A percentile compares a stretch with the other conserved stretches of the same genome.
Evolutionary conservation across 2,329 filamentous ascomycete genomes (phyloP).

Genomic region (Ceratocystis cubensis): DNA sequence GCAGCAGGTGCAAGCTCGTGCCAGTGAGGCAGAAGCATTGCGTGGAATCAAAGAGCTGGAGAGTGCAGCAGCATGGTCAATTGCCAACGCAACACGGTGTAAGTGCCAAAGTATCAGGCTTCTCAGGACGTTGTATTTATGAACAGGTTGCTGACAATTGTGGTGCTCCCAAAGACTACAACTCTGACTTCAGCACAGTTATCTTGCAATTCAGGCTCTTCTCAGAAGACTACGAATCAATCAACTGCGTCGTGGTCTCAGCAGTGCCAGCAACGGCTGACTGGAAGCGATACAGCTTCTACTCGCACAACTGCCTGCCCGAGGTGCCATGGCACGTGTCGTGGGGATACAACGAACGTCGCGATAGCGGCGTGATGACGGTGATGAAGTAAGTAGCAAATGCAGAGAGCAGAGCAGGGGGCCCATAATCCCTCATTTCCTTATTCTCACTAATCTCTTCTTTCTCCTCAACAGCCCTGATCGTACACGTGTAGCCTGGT

Average conservation of each 20-base stretch:
- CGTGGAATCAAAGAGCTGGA: constrained; percentile 9
- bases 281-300: constrained; percentile 25
- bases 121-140: not conserved
- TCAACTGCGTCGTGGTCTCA: constrained; percentile 22
- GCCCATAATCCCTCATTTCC: not conserved
- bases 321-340: constrained; percentile 26
- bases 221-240: constrained; percentile 10
- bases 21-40: not conserved
- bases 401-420: not conserved
- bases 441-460: not conserved
- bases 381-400: constrained; percentile 26
- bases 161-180: constrained; percentile 5
- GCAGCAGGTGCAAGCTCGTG: not conserved
- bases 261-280: constrained; percentile 17
- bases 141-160: not conserved
- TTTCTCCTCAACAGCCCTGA: constrained; percentile 8
- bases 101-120: not conserved
- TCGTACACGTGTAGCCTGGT: constrained; percentile 23
- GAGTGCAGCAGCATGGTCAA: constrained; percentile 17
- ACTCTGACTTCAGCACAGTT: constrained; percentile 15
- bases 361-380: constrained; percentile 27
- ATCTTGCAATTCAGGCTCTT: constrained; percentile 16
- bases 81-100: constrained; percentile 21
- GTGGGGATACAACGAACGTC: constrained; percentile 27
- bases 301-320: constrained; percentile 23